Evolutionary conservation across 2,329 filamentous ascomycete genomes (phyloP), one percentile per base, ranked within the genome.

Genomic region (Scedosporium dehoogii): DNA sequence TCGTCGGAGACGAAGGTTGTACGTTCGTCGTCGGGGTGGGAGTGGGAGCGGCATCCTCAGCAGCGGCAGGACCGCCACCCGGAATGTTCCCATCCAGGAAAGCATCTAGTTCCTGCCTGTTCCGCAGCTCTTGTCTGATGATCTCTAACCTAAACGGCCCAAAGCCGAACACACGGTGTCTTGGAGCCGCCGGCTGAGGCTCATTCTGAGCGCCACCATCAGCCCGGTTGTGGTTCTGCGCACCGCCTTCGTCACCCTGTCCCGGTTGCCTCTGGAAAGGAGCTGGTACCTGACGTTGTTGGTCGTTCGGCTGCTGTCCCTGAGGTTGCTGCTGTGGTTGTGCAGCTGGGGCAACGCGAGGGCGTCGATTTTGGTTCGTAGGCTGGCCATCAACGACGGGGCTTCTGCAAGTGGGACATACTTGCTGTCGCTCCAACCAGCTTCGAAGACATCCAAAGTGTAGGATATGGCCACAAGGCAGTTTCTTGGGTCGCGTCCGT

Each of bases 401-500:
- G 59, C 90, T 85, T 68, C 94, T 86, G 73, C 94, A 99, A 2
- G 92, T 99, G 6, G 94, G 94, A 72, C 94, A 99, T 41, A 96
- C 92, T 76, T 99, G 94, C 73, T 99, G 94, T 66, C 94, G 83
- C 78, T 99, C 94, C 29, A 99, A 82, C 94, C 94, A 99, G 73
- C 92, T 96, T 74, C 94, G 91, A 63, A 99, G 83, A 73, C 94
- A 99, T 58, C 92, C 89, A 67, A 97, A 89, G 73, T 99, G 94
- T 46, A 99, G 77, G 46, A 97, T 94, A 71, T 99, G 94, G 4
- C 93, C 92, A 74, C 94, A 99, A 0, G 94, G 94, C 9, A 99
- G 82, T 75, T 96, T 97, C 79, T 99, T 99, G 6, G 94, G 91
- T 21, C 94, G 84, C 63, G 90, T 83, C 62, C 93, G 85, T 70